Evolutionary conservation across 192 early-diverging fungal genomes (phyloP).

Genomic region (Glomus cerebriforme): DNA sequence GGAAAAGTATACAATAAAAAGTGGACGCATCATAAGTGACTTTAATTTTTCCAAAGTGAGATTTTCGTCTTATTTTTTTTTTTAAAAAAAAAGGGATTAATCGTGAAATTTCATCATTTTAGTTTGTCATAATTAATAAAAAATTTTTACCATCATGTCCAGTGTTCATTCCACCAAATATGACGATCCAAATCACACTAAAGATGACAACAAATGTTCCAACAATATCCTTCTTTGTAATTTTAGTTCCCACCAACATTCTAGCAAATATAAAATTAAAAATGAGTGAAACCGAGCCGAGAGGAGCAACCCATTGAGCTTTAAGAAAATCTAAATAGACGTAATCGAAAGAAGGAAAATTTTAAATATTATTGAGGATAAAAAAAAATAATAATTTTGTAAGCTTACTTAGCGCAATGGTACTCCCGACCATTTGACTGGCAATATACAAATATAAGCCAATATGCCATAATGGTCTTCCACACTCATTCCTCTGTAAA

Average conservation of each 20-base stretch:
- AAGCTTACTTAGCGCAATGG: slow-evolving; percentile 58
- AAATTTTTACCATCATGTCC: slow-evolving; percentile 39
- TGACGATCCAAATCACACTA: slow-evolving; percentile 62
- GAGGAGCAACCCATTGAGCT: slow-evolving; percentile 63
- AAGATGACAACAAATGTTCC: slow-evolving; percentile 60
- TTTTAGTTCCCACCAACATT: slow-evolving; percentile 58
- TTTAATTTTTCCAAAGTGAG: slow-evolving; percentile 34
- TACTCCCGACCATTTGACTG: slow-evolving; percentile 58
- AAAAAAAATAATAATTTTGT: slow-evolving; percentile 26
- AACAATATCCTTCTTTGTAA: slow-evolving; percentile 53
- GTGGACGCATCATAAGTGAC: background rate
- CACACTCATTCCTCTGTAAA: slow-evolving; percentile 56
- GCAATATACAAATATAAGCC: slow-evolving; percentile 58
- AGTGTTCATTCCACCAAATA: slow-evolving; percentile 58
- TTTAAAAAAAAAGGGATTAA: slow-evolving; percentile 31
- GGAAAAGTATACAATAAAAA: slow-evolving; percentile 20
- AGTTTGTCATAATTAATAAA: slow-evolving; percentile 41
- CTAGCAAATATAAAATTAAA: slow-evolving; percentile 67
- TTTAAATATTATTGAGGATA: slow-evolving; percentile 37
- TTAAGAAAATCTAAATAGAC: slow-evolving; percentile 57
- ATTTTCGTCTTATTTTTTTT: slow-evolving; percentile 34
- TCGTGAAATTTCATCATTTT: slow-evolving; percentile 26
- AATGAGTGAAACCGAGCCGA: slow-evolving; percentile 57
- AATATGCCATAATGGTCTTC: slow-evolving; percentile 61
- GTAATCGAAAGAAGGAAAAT: background rate